Evolutionary conservation across 164 flowering plant genomes (phyloP).

Genomic region (Nymphaea thermarum): DNA sequence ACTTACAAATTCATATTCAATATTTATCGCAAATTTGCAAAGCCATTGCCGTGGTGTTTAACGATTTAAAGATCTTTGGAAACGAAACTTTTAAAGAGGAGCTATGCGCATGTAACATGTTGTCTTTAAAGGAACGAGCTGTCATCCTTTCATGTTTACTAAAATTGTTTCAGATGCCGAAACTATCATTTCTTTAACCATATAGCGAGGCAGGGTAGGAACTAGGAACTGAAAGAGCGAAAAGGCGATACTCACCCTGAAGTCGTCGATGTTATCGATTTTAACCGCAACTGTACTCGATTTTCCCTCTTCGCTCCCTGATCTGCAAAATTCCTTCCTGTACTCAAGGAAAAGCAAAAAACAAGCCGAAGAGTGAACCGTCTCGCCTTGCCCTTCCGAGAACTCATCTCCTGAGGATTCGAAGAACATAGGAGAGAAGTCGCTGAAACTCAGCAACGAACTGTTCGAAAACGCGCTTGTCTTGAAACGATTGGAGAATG

Average conservation of each 20-base stretch:
- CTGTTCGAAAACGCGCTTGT: slow-evolving; percentile 32
- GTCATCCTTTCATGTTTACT: no score
- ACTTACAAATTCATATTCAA: no score
- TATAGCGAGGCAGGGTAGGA: no score
- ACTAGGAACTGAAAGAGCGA: neutral
- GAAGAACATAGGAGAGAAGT: slow-evolving; percentile 57
- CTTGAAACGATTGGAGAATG: slow-evolving; percentile 13
- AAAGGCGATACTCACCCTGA: slow-evolving; percentile 17
- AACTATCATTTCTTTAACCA: no score
- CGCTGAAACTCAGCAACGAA: slow-evolving; percentile 29
- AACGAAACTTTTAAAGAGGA: no score
- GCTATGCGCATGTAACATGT: no score
- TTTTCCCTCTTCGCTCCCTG: slow-evolving; percentile 11
- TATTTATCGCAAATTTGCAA: no score
- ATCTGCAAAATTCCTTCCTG: slow-evolving; percentile 30
- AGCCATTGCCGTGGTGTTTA: no score
- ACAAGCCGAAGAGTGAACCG: slow-evolving; percentile 24
- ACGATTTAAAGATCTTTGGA: no score
- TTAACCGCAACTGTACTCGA: slow-evolving; percentile 6
- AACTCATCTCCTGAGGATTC: slow-evolving; percentile 30
- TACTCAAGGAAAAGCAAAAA: slow-evolving; percentile 42
- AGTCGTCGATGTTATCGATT: slow-evolving; percentile 17
- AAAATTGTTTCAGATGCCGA: no score
- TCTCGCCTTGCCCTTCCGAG: slow-evolving; percentile 9
- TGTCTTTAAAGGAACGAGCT: no score